A percentile compares a stretch with the other conserved stretches of the same genome.
Evolutionary conservation across 2,329 filamentous ascomycete species (phyloP).

Genomic region (Aureobasidium melanogenum): DNA sequence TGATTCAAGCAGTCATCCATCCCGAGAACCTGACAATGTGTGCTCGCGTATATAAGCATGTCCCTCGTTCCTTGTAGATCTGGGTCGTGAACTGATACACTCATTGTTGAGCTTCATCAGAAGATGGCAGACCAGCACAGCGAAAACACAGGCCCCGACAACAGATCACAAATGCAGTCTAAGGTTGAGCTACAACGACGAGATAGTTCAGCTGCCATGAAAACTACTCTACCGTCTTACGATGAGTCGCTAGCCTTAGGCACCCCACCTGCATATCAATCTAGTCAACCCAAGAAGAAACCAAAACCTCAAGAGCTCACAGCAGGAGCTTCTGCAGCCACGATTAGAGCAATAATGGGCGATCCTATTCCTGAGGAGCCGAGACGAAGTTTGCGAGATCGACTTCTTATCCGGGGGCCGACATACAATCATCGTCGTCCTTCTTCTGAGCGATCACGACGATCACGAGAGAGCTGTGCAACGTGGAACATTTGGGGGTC

Average conservation of each 20-base stretch:
- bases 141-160: background rate
- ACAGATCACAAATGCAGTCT: background rate
- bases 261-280: background rate
- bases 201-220: background rate
- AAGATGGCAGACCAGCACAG: background rate
- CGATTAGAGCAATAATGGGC: background rate
- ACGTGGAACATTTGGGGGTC: slow-evolving; percentile 3
- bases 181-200: background rate
- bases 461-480: background rate
- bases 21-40: background rate
- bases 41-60: background rate
- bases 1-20: background rate
- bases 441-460: background rate
- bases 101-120: background rate
- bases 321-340: background rate
- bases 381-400: background rate
- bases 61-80: too few relatives aligned
- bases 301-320: background rate
- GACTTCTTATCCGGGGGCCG: background rate
- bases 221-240: background rate
- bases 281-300: background rate
- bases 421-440: slow-evolving; percentile 2
- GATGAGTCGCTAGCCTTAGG: background rate
- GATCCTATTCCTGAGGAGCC: background rate
- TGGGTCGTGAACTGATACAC: background rate